Conservation (phyloP, 768 basidiomycete species). For the Boletus vermiculosoides region DNA sequence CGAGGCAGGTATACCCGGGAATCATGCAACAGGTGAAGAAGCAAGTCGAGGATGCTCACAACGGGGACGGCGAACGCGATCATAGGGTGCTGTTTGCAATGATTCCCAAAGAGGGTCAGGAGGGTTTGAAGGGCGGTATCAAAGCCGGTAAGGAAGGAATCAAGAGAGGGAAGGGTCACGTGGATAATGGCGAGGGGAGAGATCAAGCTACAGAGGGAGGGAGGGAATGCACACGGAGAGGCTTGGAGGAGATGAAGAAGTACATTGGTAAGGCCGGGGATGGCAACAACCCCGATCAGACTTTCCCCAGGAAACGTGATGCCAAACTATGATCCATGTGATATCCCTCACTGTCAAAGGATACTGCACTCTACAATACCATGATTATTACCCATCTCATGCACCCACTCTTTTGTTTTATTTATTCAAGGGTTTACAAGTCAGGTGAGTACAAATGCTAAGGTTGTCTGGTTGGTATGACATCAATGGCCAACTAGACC, state of each 20-base stretch:
- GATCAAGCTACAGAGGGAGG: conserved; percentile 7
- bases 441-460: no score
- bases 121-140: conserved; percentile 1
- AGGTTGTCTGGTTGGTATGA: no score
- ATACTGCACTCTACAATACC: not conserved
- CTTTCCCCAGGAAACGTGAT: conserved; percentile 11
- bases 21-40: conserved; percentile 9
- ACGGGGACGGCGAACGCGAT: conserved; percentile 7
- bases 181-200: not conserved
- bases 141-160: conserved; percentile 5
- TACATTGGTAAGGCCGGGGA: conserved; percentile 4
- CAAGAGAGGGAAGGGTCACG: not conserved
- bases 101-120: conserved; percentile 10
- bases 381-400: not conserved
- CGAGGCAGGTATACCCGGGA: conserved; percentile 17
- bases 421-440: not conserved
- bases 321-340: conserved; percentile 24
- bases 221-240: conserved; percentile 8
- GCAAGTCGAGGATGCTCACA: conserved; percentile 5
- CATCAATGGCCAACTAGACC: no score
- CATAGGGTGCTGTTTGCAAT: conserved; percentile 4
- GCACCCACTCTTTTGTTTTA: not conserved
- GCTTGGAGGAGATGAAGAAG: conserved; percentile 14
- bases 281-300: conserved; percentile 10
- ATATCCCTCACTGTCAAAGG: conserved; percentile 7